A percentile compares a stretch with the other conserved stretches of the same genome.
These are phyloP conservation scores for Periconia digitata DNA, from an alignment of 2,329 filamentous ascomycete species.

Conservation along the genomic window DNA sequence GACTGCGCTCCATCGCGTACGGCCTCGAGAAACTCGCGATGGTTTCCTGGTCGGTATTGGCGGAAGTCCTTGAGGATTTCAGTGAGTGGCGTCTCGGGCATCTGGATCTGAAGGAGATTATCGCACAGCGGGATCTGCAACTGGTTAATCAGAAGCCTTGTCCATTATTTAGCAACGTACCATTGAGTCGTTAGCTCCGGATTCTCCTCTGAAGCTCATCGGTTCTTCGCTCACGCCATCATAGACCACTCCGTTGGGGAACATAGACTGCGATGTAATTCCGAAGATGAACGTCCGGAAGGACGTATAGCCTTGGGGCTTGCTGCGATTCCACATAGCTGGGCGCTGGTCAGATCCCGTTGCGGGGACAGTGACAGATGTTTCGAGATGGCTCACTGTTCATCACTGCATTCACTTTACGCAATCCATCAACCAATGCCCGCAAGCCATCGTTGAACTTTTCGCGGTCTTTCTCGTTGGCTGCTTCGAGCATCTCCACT, in stretches of 20 bases:
- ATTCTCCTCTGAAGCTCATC: slow-evolving; percentile 85
- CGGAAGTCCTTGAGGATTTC: slow-evolving; percentile 87
- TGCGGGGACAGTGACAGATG: not conserved
- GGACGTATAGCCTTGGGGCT: slow-evolving; percentile 78
- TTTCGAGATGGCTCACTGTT: slow-evolving; percentile 55
- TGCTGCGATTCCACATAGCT: slow-evolving; percentile 89
- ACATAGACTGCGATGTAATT: slow-evolving; percentile 92
- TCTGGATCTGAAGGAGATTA: slow-evolving; percentile 79
- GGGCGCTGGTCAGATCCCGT: not conserved
- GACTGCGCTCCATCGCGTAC: slow-evolving; percentile 59
- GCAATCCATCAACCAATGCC: slow-evolving; percentile 61
- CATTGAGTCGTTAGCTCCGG: slow-evolving; percentile 92
- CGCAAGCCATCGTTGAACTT: slow-evolving; percentile 60
- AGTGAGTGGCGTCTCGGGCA: slow-evolving; percentile 88
- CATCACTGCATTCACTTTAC: slow-evolving; percentile 76
- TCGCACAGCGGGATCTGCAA: slow-evolving; percentile 77
- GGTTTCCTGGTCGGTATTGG: slow-evolving; percentile 83
- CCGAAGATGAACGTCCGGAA: slow-evolving; percentile 98
- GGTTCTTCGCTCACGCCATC: slow-evolving; percentile 77
- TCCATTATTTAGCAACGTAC: slow-evolving; percentile 38
- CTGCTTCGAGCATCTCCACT: slow-evolving; percentile 64
- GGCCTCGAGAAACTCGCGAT: slow-evolving; percentile 79
- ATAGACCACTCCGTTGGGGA: slow-evolving; percentile 87
- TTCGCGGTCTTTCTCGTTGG: slow-evolving; percentile 48
- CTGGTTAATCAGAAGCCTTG: not conserved